Base-by-base conservation (phyloP, 2,329 filamentous ascomycete genomes). In the Alternaria burnsii region DNA sequence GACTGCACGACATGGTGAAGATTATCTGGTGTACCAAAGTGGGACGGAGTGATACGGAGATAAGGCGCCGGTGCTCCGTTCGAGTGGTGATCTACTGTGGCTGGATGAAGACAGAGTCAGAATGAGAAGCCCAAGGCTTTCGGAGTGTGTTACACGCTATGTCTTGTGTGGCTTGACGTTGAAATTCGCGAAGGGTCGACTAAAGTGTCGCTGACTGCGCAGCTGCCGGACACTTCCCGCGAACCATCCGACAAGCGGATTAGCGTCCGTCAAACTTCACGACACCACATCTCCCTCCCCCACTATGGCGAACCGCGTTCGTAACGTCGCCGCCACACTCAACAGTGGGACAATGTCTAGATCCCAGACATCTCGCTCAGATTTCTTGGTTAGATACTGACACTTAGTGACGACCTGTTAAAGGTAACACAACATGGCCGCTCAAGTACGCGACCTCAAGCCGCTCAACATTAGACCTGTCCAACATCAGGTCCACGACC, bases 401-500 rank as follows among this genome's bases (percentile, higher is more conserved):
- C 42, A 26, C 30, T 48, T 22, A 55, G 30, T n/a, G 14, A 50
- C 6, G 30, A 50, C 22, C 32, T 26, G n/a, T 32, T 38, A 24
- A 50, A 34, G 30, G 40, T 50, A 61, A 47, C 51, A 40, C 55
- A 66, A 20, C 38, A 76, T 76, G 73, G 61, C 71, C 32, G 60
- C 59, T 32, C 34, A 68, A 40, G 68, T 76, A 41, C 56, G 54
- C 38, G 62, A 74, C 36, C 65, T 77, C 14, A 70, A 71, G 46
- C 71, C 72, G 9, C 67, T 75, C 26, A 63, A 70, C 47, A 66
- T 77, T 34, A 67, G 64, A 40, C 72, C 72, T 16, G 64, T 76
- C 22, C 63, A 67, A 22, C 68, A 70, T 42, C 71, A 72, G 58
- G 64, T 68, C 52, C 63, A 53, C 30, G 60, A 68, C 42, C 58